Evolutionary conservation across 805 yeast species (phyloP), one percentile per base, ranked within the genome.

Genomic region (Metschnikowia drakensbergensis): DNA sequence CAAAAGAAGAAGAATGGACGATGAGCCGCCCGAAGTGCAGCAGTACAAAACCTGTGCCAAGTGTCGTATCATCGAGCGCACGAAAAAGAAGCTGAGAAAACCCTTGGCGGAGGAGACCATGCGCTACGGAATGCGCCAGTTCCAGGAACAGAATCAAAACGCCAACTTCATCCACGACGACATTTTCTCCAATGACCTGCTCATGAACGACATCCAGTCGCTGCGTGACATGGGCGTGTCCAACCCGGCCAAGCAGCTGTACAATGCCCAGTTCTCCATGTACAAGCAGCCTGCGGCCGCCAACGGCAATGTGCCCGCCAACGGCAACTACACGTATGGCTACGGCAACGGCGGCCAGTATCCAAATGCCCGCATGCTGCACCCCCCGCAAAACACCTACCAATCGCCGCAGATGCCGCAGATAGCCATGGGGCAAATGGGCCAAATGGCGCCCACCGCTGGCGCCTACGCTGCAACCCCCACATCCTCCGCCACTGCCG

Each of bases 1-100:
- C 65, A 79, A 79, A 58, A 64, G 81, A 45, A 74, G 76, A 71
- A 70, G 83, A 64, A 70, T 76, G 54, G 76, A 73, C 51, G 78
- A 77, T 51, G 83, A 79, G 61, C 79, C 79, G 25, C 77, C 80
- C 1, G 82, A 78, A 52, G 82, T 79, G 36, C 68, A 74, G 54
- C 80, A 76, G 58, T 79, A 77, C 60, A 79, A 78, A 52, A 79
- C 83, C 3, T 79, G 83, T 63, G 80, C 79, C 58, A 77, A 80
- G 52, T 79, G 83, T 58, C 71, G 83, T 49, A 75, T 77, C 60
- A 75, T 79, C 41, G 83, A 79, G 59, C 65, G 83, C 51, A 58
- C 62, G 43, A 58, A 69, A 59, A 72, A 72, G 63, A 70, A 71
- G 58, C 67, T 65, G 63, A 62, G 75, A 33, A 70, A 72, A 54